Percentiles rank a stretch among this genome's conserved stretches.
These are phyloP conservation scores for Camelina neglecta DNA, from an alignment of 345 rosid genomes.

Conservation along the genomic window DNA sequence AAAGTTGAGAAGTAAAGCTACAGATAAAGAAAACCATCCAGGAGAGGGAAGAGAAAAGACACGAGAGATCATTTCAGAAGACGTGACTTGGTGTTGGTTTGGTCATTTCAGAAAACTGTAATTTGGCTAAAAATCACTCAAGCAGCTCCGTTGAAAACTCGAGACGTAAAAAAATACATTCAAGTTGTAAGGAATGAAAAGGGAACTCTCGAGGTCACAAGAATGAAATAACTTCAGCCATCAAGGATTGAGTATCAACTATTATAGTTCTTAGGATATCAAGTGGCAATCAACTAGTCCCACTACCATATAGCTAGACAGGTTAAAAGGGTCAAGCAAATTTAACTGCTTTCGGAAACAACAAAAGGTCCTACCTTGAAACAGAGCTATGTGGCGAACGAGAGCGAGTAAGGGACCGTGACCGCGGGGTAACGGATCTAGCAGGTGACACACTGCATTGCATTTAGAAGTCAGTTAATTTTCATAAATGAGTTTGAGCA, in stretches of 20 bases:
- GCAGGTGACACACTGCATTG: slow-evolving; percentile 60
- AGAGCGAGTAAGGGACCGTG: slow-evolving; percentile 52
- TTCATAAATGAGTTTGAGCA: background rate
- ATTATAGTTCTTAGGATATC: background rate
- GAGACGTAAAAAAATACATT: background rate
- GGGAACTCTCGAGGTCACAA: background rate
- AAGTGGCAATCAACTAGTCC: background rate
- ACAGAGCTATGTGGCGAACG: slow-evolving; percentile 53
- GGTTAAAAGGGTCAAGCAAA: background rate
- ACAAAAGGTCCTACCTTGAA: slow-evolving; percentile 56
- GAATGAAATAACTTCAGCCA: background rate
- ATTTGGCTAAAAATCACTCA: background rate
- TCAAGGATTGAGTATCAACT: slow-evolving; percentile 5
- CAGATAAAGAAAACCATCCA: background rate
- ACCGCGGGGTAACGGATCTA: slow-evolving; percentile 58
- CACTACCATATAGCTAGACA: background rate
- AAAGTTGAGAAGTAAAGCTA: slow-evolving; percentile 19
- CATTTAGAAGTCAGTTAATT: slow-evolving; percentile 5
- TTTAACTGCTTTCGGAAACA: background rate
- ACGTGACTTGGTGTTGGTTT: slow-evolving; percentile 17
- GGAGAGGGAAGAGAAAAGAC: background rate
- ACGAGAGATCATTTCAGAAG: slow-evolving; percentile 3
- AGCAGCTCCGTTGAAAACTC: background rate
- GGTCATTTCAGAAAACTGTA: background rate
- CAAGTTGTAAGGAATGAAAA: background rate